Evolutionary conservation across 768 basidiomycete genomes (phyloP), one percentile per base, ranked within the genome.

Genomic region (Xerocomus potaroensis): DNA sequence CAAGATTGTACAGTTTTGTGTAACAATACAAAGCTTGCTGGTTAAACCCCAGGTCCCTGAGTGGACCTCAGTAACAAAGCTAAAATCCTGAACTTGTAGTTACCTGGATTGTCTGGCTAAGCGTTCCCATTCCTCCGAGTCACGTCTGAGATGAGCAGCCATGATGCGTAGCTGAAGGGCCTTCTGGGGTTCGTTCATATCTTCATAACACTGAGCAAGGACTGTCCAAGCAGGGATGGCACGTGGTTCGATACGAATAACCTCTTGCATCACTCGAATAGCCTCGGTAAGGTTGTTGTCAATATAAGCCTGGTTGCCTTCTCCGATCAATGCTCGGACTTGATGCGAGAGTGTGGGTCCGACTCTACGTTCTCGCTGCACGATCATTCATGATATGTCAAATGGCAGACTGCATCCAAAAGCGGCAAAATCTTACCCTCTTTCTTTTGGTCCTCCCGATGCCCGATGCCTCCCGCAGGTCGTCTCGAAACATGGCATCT

Each of bases 1-100:
- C 85, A 19, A 88, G 70, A 47, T 76, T 81, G 56, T 84, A 78
- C 1, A 88, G 79, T 60, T 96, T 94, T 0, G 85, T 75, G 61
- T 88, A 90, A 61, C 95, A 98, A 60, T 97, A 97, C 29, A 96
- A 63, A 3, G 91, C 90, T 65, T 97, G 92, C 48, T 92, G 87
- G 36, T 80, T 76, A 49, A 81, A 82, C 2, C 86, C 87, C 21
- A 82, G 62, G 12, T 81, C 80, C 53, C 91, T 64, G 37, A 24
- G 22, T 9, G 89, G 9, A 76, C 56, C 81, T 84, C 32, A 95
- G 72, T 45, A 95, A 83, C 11, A 69, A 15, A 78, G 74, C 0
- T 86, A 81, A 80, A 81, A 61, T 18, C 29, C 31, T 15, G 24
- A 27, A 24, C 19, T 24, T 83, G 50, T 0, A 53, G 50, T 12